Conservation (phyloP, 495 filamentous ascomycete genomes). For the Xylaria scruposa region DNA sequence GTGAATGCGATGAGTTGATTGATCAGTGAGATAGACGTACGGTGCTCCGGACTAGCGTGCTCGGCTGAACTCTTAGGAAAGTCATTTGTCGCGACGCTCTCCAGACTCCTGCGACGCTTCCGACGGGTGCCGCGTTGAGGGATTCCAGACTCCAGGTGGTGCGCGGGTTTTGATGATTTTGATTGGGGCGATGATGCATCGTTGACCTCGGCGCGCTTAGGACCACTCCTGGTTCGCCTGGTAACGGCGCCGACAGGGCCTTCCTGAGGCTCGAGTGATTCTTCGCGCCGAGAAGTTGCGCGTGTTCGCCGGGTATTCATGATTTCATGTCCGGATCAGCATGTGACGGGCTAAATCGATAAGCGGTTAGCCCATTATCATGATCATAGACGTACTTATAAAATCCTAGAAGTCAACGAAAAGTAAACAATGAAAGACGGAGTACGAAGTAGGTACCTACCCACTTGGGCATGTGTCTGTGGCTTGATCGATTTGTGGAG, state of each 20-base stretch:
- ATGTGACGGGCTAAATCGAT: background rate
- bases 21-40: conserved; percentile 28
- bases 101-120: conserved; percentile 27
- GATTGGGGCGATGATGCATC: conserved; percentile 24
- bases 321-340: conserved; percentile 11
- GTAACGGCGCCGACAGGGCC: background rate
- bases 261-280: conserved; percentile 22
- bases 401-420: background rate
- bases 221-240: conserved; percentile 34
- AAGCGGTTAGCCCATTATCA: background rate
- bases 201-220: conserved; percentile 28
- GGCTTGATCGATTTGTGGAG: conserved; percentile 10
- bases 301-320: conserved; percentile 37
- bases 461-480: background rate
- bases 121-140: conserved; percentile 33
- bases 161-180: conserved; percentile 14
- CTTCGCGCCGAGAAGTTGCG: conserved; percentile 32
- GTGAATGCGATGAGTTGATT: background rate
- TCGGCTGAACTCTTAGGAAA: conserved; percentile 25
- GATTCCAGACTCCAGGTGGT: background rate
- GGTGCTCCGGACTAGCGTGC: conserved; percentile 21
- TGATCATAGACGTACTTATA: background rate
- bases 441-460: too few species aligned
- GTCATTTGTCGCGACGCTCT: conserved; percentile 33
- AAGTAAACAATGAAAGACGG: conserved; percentile 6